Conservation (phyloP, 495 filamentous ascomycete genomes). For the Aeminium ludgeri region DNA sequence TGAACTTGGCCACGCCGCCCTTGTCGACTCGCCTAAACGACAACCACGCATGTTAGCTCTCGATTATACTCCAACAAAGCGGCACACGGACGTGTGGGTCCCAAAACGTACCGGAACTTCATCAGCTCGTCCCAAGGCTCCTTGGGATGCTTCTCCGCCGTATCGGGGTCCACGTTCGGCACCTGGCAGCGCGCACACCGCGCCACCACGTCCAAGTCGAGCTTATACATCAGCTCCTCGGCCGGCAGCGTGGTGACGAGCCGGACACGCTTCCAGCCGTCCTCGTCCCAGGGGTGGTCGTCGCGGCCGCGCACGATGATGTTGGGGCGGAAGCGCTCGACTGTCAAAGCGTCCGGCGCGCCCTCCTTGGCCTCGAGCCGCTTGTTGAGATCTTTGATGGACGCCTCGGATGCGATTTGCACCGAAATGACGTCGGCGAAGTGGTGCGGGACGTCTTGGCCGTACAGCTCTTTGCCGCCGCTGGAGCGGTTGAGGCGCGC, state of each 20-base stretch:
- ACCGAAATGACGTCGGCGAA: conserved; percentile 28
- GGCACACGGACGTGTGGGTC: too few relatives aligned
- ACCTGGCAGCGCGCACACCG: conserved; percentile 27
- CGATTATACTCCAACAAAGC: too few relatives aligned
- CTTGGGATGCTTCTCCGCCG: conserved; percentile 24
- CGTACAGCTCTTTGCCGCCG: conserved; percentile 20
- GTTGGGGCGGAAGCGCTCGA: conserved; percentile 32
- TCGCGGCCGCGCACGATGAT: conserved; percentile 23
- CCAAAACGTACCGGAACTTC: conserved; percentile 14
- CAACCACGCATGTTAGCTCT: too few relatives aligned
- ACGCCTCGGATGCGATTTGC: conserved; percentile 23
- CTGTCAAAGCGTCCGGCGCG: conserved; percentile 11
- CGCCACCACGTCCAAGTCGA: conserved; percentile 28
- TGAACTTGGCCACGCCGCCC: conserved; percentile 22
- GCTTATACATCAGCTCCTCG: conserved; percentile 7
- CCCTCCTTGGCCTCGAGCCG: conserved; percentile 18
- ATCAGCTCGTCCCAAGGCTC: conserved; percentile 29
- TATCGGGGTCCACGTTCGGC: conserved; percentile 29
- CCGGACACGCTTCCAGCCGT: conserved; percentile 25
- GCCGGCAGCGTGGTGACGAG: conserved; percentile 8
- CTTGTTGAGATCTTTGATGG: conserved; percentile 27
- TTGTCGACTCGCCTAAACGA: conserved; percentile 19
- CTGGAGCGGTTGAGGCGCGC: conserved; percentile 19
- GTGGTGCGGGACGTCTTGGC: conserved; percentile 14
- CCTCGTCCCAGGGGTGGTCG: conserved; percentile 25